Evolutionary conservation across 164 flowering plant species (phyloP).

Genomic region (Vitis cinerea): DNA sequence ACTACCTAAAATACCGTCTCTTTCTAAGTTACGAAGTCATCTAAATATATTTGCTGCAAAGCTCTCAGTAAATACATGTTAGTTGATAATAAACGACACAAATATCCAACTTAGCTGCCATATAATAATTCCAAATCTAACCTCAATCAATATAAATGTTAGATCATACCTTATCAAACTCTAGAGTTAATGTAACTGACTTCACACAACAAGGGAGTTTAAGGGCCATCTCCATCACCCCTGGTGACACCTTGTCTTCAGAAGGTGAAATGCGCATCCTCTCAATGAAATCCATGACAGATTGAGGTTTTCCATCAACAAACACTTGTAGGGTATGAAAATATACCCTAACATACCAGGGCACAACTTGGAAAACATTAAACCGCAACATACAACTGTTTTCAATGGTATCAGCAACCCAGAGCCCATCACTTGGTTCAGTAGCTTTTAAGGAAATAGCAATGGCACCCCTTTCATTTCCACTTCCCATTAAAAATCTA

Average conservation of each 20-base stretch:
- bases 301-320: constrained; percentile 51
- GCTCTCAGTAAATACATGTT: neutral
- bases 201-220: constrained; percentile 59
- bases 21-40: no score
- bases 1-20: no score
- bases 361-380: constrained; percentile 83
- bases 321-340: constrained; percentile 66
- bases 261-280: constrained; percentile 86
- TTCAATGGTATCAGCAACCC: constrained; percentile 17
- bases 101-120: neutral
- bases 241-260: constrained; percentile 87
- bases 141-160: neutral
- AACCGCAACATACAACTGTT: constrained; percentile 51
- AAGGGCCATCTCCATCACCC: constrained; percentile 77
- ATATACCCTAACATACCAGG: constrained; percentile 97
- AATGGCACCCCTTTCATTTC: constrained; percentile 94
- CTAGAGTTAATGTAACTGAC: constrained; percentile 67
- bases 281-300: constrained; percentile 44
- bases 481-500: constrained; percentile 95
- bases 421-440: constrained; percentile 15
- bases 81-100: neutral
- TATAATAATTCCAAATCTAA: neutral
- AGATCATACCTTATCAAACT: constrained; percentile 82
- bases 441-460: constrained; percentile 71
- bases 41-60: neutral